Percentiles rank a stretch among this genome's conserved stretches.
These are phyloP conservation scores for Leccinum subtestaceum DNA, from an alignment of 768 basidiomycete genomes.

Conservation along the genomic window DNA sequence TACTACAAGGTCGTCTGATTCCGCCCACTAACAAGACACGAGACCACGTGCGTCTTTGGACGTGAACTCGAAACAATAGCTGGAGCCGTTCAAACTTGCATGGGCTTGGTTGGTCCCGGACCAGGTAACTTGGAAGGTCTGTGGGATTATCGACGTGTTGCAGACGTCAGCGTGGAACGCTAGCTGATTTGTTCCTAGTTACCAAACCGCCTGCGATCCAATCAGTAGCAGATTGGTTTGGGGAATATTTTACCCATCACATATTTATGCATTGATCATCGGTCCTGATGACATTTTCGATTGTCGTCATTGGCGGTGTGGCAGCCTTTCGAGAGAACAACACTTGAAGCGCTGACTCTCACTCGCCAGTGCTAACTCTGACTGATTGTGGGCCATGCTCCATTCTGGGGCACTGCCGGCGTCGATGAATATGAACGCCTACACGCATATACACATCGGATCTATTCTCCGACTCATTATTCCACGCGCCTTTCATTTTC, in stretches of 20 bases:
- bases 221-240: conserved; percentile 1
- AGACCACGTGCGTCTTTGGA: background rate
- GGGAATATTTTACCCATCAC: background rate
- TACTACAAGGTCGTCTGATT: conserved; percentile 3
- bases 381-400: background rate
- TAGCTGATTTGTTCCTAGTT: background rate
- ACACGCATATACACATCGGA: background rate
- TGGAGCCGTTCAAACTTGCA: background rate
- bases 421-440: conserved; percentile 13
- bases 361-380: background rate
- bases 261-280: conserved; percentile 4
- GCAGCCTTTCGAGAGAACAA: background rate
- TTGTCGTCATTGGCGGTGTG: conserved; percentile 9
- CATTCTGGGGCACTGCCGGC: background rate
- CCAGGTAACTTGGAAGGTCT: background rate
- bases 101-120: background rate
- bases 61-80: background rate
- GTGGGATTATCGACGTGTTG: background rate
- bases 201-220: background rate
- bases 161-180: background rate
- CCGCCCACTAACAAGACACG: background rate
- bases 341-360: background rate
- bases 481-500: conserved; percentile 17
- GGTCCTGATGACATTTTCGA: conserved; percentile 10
- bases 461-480: background rate